Evolutionary conservation across 352 stramenopile genomes (phyloP).

Genomic region (Phytophthora pini): DNA sequence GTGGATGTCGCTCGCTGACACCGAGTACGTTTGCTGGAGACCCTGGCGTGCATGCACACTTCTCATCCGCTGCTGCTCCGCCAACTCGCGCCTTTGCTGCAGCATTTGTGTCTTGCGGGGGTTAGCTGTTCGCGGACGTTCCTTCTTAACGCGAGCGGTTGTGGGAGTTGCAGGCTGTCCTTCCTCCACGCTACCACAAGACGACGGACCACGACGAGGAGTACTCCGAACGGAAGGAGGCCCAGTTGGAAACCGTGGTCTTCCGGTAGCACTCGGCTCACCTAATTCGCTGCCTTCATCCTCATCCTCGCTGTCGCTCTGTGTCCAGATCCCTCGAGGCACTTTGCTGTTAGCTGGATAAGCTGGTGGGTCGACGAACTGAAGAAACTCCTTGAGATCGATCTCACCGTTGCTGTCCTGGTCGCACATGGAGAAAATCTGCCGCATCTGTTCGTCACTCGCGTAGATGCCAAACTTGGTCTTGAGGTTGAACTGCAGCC

Average conservation of each 20-base stretch:
- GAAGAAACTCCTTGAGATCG: conserved; percentile 79
- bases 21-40: conserved; percentile 32
- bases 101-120: conserved; percentile 70
- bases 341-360: conserved; percentile 66
- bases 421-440: conserved; percentile 72
- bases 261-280: background rate
- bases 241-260: conserved; percentile 1
- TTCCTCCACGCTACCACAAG: conserved; percentile 17
- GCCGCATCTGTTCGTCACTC: conserved; percentile 75
- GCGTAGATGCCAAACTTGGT: conserved; percentile 82
- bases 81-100: conserved; percentile 65
- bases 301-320: conserved; percentile 25
- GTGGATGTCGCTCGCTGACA: conserved; percentile 54
- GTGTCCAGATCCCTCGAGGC: conserved; percentile 66
- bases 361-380: conserved; percentile 69
- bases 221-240: conserved; percentile 5
- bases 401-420: conserved; percentile 73
- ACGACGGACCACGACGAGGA: conserved; percentile 5
- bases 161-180: background rate
- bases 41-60: conserved; percentile 9
- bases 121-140: conserved; percentile 68
- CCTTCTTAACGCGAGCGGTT: conserved; percentile 42
- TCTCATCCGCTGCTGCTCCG: conserved; percentile 41
- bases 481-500: conserved; percentile 81
- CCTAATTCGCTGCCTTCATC: conserved; percentile 26